Percentiles rank a stretch among this genome's conserved stretches.
Evolutionary conservation across 2,329 filamentous ascomycete species (phyloP).

Genomic region (Aureobasidium pullulans): DNA sequence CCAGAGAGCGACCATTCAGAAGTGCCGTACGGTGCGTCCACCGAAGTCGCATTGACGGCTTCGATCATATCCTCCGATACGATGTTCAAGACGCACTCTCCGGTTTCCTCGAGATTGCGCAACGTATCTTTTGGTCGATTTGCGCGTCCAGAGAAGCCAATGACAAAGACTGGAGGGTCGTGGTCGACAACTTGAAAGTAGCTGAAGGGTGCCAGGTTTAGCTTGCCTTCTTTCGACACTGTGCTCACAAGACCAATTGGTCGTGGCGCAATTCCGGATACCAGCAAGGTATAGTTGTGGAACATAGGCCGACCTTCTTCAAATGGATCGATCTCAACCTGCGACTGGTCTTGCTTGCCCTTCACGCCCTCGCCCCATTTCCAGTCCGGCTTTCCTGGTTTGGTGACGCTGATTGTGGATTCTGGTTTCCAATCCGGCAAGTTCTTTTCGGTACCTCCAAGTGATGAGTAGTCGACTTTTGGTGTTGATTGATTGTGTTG

Average conservation of each 20-base stretch:
- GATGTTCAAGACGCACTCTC: conserved; percentile 21
- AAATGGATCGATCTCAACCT: conserved; percentile 61
- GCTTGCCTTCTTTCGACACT: conserved; percentile 18
- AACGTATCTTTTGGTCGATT: conserved; percentile 19
- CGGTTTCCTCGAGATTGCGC: conserved; percentile 20
- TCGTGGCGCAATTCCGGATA: conserved; percentile 47
- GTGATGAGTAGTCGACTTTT: neutral
- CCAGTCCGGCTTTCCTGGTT: neutral
- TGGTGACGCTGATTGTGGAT: neutral
- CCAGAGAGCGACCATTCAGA: conserved; percentile 72
- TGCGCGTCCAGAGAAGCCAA: conserved; percentile 17
- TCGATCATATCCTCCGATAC: conserved; percentile 20
- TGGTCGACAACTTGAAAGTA: conserved; percentile 25
- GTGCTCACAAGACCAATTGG: conserved; percentile 18
- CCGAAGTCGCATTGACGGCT: conserved; percentile 53
- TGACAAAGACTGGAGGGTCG: conserved; percentile 19
- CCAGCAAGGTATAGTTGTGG: conserved; percentile 84
- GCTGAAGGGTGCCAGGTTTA: conserved; percentile 24
- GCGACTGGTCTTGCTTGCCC: neutral
- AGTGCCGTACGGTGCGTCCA: conserved; percentile 65
- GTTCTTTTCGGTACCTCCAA: neutral
- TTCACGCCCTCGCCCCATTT: neutral
- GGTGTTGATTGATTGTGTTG: conserved; percentile 1
- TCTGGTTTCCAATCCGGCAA: conserved; percentile 46
- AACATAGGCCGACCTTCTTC: conserved; percentile 54